These are phyloP conservation scores for Zymoseptoria passerinii DNA, from an alignment of 2,329 filamentous ascomycete genomes.

Conservation along the genomic window DNA sequence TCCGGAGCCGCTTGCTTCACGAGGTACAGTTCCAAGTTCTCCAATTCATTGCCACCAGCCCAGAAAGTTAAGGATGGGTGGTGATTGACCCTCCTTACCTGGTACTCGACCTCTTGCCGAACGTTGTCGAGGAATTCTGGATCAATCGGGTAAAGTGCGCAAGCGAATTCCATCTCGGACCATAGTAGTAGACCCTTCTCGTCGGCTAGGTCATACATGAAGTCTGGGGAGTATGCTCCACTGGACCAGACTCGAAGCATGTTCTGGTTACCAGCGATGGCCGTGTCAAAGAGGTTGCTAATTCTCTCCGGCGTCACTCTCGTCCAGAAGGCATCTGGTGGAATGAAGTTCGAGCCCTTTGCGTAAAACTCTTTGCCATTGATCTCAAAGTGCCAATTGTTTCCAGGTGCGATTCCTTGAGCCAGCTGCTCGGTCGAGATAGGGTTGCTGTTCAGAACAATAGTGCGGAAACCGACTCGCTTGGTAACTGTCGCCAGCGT, in stretches of 20 bases:
- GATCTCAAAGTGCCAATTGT: constrained; percentile 58
- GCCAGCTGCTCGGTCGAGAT: constrained; percentile 47
- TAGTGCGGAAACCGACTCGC: constrained; percentile 53
- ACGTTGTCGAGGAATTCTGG: constrained; percentile 49
- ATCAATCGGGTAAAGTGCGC: constrained; percentile 51
- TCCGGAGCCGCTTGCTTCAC: constrained; percentile 37
- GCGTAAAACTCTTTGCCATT: constrained; percentile 58
- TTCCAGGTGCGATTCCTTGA: constrained; percentile 48
- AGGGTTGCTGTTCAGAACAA: constrained; percentile 49
- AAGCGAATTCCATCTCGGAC: constrained; percentile 57
- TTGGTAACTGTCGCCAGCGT: constrained; percentile 42
- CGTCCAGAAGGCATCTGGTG: constrained; percentile 55
- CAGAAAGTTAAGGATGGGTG: constrained; percentile 41
- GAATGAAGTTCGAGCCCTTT: constrained; percentile 57
- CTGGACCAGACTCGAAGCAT: constrained; percentile 56
- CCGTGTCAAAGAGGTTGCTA: constrained; percentile 45
- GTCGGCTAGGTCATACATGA: constrained; percentile 56
- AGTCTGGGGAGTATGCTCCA: constrained; percentile 54
- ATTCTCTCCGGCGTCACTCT: constrained; percentile 48
- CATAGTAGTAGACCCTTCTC: constrained; percentile 53
- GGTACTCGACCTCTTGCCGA: constrained; percentile 49
- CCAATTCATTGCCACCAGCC: constrained; percentile 49
- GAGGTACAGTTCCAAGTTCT: constrained; percentile 44
- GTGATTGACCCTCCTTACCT: constrained; percentile 54
- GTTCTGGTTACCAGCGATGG: constrained; percentile 52